Evolutionary conservation across 2,329 filamentous ascomycete genomes (phyloP).

Genomic region (Aspergillus fructus): DNA sequence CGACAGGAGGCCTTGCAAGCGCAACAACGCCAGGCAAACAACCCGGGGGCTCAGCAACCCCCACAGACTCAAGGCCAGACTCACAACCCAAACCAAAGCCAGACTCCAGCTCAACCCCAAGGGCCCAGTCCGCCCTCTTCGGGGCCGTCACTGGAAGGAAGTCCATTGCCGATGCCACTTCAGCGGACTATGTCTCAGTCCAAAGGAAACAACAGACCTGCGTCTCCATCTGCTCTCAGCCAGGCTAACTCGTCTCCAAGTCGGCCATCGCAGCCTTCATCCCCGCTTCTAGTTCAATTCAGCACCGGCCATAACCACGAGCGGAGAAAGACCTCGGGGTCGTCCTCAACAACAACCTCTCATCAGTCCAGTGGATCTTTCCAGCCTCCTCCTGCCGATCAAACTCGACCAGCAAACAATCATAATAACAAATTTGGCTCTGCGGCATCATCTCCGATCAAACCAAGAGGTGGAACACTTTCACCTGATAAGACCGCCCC

Average conservation of each 20-base stretch:
- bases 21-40: slow-evolving; percentile 52
- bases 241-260: slow-evolving; percentile 85
- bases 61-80: slow-evolving; percentile 19
- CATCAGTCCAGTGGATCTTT: slow-evolving; percentile 71
- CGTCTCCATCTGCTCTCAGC: slow-evolving; percentile 78
- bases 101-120: not conserved
- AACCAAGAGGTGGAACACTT: slow-evolving; percentile 41
- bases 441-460: slow-evolving; percentile 55
- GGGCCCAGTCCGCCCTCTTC: slow-evolving; percentile 50
- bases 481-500: slow-evolving; percentile 62
- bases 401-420: slow-evolving; percentile 57
- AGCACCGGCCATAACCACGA: slow-evolving; percentile 80
- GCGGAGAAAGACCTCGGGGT: slow-evolving; percentile 87
- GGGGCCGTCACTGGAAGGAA: slow-evolving; percentile 74
- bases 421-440: slow-evolving; percentile 52
- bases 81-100: not conserved
- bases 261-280: slow-evolving; percentile 78
- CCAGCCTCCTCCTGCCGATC: slow-evolving; percentile 71
- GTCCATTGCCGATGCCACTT: slow-evolving; percentile 76
- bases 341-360: slow-evolving; percentile 76
- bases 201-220: slow-evolving; percentile 73
- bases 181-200: slow-evolving; percentile 81
- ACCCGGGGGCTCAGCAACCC: slow-evolving; percentile 23
- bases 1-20: slow-evolving; percentile 83
- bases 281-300: slow-evolving; percentile 94